phyloP scores from a whole-genome alignment of 306 rosid genomes.

The Macrotyloma uniflorum region DNA sequence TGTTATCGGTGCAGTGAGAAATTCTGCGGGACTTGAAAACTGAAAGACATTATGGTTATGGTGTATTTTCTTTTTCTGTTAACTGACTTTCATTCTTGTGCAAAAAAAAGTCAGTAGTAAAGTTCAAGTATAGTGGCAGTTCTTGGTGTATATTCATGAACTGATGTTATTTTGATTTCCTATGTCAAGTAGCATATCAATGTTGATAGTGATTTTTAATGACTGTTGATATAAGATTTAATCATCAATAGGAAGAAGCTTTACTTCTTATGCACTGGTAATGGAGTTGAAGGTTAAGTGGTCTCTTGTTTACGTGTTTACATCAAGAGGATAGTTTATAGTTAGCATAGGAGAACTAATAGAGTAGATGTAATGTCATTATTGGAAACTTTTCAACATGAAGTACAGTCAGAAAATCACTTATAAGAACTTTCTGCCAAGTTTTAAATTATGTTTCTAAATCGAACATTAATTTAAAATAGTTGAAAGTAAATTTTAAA shows the following conservation, averaged over 20 bases:
- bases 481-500: too few species aligned
- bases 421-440: too few species aligned
- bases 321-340: too few species aligned
- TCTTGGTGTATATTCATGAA: conserved; percentile 4
- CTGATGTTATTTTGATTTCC: conserved; percentile 7
- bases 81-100: neutral
- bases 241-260: neutral
- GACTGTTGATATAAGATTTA: neutral
- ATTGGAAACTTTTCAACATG: too few species aligned
- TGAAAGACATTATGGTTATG: too few species aligned
- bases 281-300: conserved; percentile 8
- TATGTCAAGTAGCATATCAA: neutral
- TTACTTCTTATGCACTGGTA: neutral
- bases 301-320: neutral
- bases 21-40: too few species aligned
- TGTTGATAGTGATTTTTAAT: neutral
- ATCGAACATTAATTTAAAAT: too few species aligned
- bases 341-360: too few species aligned
- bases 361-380: too few species aligned
- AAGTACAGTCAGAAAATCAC: too few species aligned
- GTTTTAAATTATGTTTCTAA: too few species aligned
- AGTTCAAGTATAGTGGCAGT: neutral
- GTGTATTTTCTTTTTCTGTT: conserved; percentile 41
- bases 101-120: neutral
- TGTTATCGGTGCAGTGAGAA: too few species aligned